These are phyloP conservation scores for Zygosaccharomyces kombuchaensis DNA, from an alignment of 805 yeast species.

Conservation along the genomic window DNA sequence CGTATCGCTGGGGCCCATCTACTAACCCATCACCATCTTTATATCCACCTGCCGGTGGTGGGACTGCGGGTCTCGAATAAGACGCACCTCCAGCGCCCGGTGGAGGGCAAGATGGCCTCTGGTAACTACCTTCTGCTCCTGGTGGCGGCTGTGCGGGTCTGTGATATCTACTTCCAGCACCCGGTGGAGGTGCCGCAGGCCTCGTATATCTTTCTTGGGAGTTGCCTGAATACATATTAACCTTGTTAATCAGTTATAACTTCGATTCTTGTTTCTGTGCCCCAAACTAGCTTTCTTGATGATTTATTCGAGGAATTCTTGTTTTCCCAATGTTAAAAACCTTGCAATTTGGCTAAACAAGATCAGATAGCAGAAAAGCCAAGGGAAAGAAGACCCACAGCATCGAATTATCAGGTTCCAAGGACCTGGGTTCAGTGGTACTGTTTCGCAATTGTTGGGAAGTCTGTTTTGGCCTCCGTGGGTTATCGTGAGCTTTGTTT, in stretches of 20 bases:
- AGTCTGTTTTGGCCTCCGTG: background rate
- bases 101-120: slow-evolving; percentile 7
- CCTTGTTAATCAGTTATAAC: background rate
- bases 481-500: slow-evolving; percentile 3
- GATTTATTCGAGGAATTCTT: background rate
- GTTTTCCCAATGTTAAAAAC: background rate
- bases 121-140: background rate
- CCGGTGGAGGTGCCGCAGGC: slow-evolving; percentile 18
- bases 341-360: background rate
- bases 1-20: slow-evolving; percentile 19
- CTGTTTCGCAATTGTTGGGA: background rate
- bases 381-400: background rate
- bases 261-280: background rate
- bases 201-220: slow-evolving; percentile 15
- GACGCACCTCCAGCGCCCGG: slow-evolving; percentile 11
- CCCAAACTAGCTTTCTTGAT: background rate
- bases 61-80: slow-evolving; percentile 14
- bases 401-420: background rate
- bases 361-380: background rate
- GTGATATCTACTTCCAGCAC: slow-evolving; percentile 8
- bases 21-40: slow-evolving; percentile 10
- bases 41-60: slow-evolving; percentile 11
- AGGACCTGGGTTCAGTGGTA: background rate
- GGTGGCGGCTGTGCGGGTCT: slow-evolving; percentile 24
- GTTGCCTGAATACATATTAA: slow-evolving; percentile 6